Percentiles rank a stretch among this genome's conserved stretches.
Evolutionary conservation across 306 rosid genomes (phyloP).

Genomic region (Dryas octopetala): DNA sequence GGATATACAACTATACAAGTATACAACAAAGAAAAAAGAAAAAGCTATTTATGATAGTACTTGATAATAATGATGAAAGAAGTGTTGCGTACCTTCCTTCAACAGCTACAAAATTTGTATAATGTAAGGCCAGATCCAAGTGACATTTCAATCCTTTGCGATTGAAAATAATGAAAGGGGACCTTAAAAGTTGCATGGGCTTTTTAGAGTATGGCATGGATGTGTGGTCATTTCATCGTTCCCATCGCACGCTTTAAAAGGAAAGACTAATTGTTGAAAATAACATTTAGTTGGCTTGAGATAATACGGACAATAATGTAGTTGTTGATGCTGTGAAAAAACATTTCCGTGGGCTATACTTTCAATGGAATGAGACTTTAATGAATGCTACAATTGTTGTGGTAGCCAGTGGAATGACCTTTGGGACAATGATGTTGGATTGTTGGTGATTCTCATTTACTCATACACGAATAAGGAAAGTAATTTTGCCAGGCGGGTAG

Average conservation of each 20-base stretch:
- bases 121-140: background rate
- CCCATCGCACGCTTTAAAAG: background rate
- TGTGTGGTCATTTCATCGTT: background rate
- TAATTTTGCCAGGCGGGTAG: too few relatives aligned
- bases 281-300: background rate
- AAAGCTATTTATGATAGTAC: too few relatives aligned
- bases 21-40: too few relatives aligned
- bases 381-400: background rate
- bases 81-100: background rate
- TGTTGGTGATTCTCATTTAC: too few relatives aligned
- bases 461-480: too few relatives aligned
- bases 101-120: too few relatives aligned
- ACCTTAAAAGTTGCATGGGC: background rate
- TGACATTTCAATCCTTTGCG: background rate
- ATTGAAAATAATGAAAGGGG: background rate
- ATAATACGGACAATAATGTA: too few relatives aligned
- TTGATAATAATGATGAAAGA: background rate
- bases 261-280: background rate
- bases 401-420: too few relatives aligned
- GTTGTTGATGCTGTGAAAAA: background rate
- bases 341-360: background rate
- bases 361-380: background rate
- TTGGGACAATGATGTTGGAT: too few relatives aligned
- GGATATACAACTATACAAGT: too few relatives aligned
- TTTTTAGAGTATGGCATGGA: background rate